These are phyloP conservation scores for Carpinus fangiana DNA, from an alignment of 306 rosid genomes.

Conservation along the genomic window DNA sequence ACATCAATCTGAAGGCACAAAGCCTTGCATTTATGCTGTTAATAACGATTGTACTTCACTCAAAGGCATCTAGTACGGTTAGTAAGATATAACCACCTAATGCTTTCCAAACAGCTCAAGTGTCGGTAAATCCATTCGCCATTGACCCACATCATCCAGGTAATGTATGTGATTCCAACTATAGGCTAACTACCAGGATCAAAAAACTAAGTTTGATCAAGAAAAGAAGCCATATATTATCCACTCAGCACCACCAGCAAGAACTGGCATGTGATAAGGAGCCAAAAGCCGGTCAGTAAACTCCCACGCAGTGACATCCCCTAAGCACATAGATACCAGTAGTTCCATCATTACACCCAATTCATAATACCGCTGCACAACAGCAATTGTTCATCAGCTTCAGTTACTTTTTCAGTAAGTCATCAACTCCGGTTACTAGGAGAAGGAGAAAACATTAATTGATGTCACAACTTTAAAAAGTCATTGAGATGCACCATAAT, in stretches of 20 bases:
- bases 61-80: constrained; percentile 21
- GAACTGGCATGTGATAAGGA: constrained; percentile 29
- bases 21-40: constrained; percentile 24
- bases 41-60: constrained; percentile 23
- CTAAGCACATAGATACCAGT: constrained; percentile 17
- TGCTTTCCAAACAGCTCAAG: constrained; percentile 28
- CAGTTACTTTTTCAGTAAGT: not conserved
- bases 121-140: constrained; percentile 21
- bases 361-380: constrained; percentile 30
- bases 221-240: constrained; percentile 22
- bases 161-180: constrained; percentile 19
- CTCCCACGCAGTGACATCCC: constrained; percentile 15
- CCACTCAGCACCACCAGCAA: constrained; percentile 31
- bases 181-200: constrained; percentile 1
- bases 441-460: constrained; percentile 14
- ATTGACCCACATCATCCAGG: constrained; percentile 21
- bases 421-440: constrained; percentile 2
- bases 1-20: constrained; percentile 23
- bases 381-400: constrained; percentile 1
- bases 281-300: constrained; percentile 37
- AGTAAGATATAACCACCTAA: constrained; percentile 27
- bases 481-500: not conserved
- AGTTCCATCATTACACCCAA: constrained; percentile 33
- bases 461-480: constrained; percentile 5
- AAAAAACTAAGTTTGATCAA: constrained; percentile 31